phyloP scores from a whole-genome alignment of 192 early-diverging fungal genomes.

The Chytriomyces sp. region DNA sequence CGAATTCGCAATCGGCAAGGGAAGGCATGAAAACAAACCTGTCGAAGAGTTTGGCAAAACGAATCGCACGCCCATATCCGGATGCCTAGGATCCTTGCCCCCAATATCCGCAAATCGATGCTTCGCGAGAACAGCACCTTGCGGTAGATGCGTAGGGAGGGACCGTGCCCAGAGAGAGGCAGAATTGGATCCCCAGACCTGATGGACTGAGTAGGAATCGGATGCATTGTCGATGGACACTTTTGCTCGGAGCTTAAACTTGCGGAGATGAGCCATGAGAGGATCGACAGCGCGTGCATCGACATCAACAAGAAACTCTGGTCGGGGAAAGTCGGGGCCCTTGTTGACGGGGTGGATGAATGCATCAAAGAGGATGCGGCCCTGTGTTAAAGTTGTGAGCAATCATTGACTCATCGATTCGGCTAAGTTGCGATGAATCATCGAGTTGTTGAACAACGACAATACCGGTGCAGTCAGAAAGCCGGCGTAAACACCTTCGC shows the following conservation, averaged over 20 bases:
- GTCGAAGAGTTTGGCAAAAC: slow-evolving; percentile 34
- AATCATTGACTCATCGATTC: not conserved
- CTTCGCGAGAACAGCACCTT: slow-evolving; percentile 37
- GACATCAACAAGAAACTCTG: slow-evolving; percentile 77
- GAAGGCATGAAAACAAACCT: slow-evolving; percentile 37
- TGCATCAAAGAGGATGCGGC: slow-evolving; percentile 85
- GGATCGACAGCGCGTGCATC: slow-evolving; percentile 59
- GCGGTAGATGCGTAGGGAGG: slow-evolving; percentile 22
- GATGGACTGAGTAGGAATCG: slow-evolving; percentile 68
- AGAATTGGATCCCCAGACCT: slow-evolving; percentile 73
- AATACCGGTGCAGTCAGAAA: slow-evolving; percentile 80
- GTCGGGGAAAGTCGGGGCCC: slow-evolving; percentile 65
- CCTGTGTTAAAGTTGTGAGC: slow-evolving; percentile 52
- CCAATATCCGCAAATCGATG: slow-evolving; percentile 45
- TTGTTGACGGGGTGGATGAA: slow-evolving; percentile 81
- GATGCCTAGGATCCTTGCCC: slow-evolving; percentile 58
- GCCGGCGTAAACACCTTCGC: slow-evolving; percentile 75
- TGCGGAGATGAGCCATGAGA: slow-evolving; percentile 71
- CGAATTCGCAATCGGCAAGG: slow-evolving; percentile 37
- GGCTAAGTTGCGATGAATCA: not conserved
- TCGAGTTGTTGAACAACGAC: not conserved
- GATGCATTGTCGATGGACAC: slow-evolving; percentile 72
- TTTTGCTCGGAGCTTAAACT: slow-evolving; percentile 81
- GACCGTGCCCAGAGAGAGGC: slow-evolving; percentile 36
- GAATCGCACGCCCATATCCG: slow-evolving; percentile 65